Evolutionary conservation across 2,329 filamentous ascomycete species (phyloP).

Genomic region (Coniochaeta pulveracea): DNA sequence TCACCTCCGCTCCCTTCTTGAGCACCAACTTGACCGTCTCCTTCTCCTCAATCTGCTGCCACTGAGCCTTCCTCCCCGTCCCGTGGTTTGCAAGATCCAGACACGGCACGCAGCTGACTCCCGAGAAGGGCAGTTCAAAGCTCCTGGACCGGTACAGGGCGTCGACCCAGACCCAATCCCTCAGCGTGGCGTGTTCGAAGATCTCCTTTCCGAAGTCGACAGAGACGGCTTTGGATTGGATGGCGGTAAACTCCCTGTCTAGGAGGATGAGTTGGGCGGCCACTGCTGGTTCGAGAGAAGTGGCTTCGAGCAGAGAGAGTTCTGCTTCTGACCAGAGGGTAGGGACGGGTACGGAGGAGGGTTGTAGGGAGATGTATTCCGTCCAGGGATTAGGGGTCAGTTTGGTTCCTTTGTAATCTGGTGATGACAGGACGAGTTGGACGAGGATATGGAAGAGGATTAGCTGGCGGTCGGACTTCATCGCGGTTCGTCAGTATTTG

Average conservation of each 20-base stretch:
- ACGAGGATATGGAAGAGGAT: background rate
- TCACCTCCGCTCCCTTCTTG: background rate
- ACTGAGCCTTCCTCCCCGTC: background rate
- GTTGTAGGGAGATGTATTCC: background rate
- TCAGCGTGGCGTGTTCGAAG: background rate
- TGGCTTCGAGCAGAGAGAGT: background rate
- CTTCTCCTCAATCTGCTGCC: background rate
- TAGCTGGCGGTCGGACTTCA: background rate
- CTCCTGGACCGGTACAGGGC: background rate
- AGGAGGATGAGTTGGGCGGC: background rate
- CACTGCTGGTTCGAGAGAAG: background rate
- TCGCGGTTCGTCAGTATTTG: background rate
- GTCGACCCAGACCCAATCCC: conserved; percentile 1
- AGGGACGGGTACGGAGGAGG: background rate
- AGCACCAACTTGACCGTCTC: background rate
- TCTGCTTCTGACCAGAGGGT: background rate
- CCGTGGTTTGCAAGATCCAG: background rate
- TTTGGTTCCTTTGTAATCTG: background rate
- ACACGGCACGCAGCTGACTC: background rate
- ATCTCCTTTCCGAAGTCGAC: background rate
- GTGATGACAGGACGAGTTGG: background rate
- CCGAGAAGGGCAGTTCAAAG: conserved; percentile 1
- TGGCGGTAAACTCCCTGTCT: background rate
- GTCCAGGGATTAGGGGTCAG: background rate
- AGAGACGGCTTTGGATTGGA: background rate